Base-by-base conservation (phyloP, 2,329 filamentous ascomycete species). In the Escovopsis weberi region DNA sequence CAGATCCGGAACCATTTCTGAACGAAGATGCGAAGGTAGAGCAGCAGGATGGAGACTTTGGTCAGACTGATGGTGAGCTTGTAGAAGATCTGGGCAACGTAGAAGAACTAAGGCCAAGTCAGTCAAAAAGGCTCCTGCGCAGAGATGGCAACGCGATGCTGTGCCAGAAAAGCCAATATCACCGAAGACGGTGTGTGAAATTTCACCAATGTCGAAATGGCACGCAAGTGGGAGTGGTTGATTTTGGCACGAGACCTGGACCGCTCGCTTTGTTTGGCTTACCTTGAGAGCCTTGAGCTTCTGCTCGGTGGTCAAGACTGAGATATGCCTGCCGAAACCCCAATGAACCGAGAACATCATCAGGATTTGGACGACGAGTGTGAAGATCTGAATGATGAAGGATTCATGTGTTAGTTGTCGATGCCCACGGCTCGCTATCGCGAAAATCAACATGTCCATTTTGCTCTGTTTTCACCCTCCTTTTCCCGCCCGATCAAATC, bases 11-110 rank as follows among this genome's bases (percentile, higher is more conserved):
- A 74, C 54, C 59, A 65, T 38, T 46, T 57, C 38, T 67, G 60
- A 19, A 67, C 57, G 45, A 75, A 75, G 38, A 74, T 70, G 26
- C 69, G 67, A 19, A 71, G 66, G 49, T 74, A 76, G 15, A 75
- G 61, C 3, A 72, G 55, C 6, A 74, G 53, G 41, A 74, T 70
- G 3, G 70, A 73, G 2, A 64, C 55, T 48, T 75, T 75, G 2
- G 68, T 72, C 30, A 72, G 55, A 51, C 69, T 71, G 45, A 74
- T 67, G 36, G 67, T 67, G 47, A 70, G 54, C 49, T 74, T 74
- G 56, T 75, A 75, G 45, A 70, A 67, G 41, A 69, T 64, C 48
- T 74, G 70, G 3, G 67, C 63, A 26, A 69, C 53, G 46, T 67
- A 73, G 52, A 72, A 74, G 18, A 65, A 52, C 69, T 73, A 33